A percentile compares a stretch with the other conserved stretches of the same genome.
phyloP scores from a whole-genome alignment of 208 protist species.

The Crithidia sp. region DNA sequence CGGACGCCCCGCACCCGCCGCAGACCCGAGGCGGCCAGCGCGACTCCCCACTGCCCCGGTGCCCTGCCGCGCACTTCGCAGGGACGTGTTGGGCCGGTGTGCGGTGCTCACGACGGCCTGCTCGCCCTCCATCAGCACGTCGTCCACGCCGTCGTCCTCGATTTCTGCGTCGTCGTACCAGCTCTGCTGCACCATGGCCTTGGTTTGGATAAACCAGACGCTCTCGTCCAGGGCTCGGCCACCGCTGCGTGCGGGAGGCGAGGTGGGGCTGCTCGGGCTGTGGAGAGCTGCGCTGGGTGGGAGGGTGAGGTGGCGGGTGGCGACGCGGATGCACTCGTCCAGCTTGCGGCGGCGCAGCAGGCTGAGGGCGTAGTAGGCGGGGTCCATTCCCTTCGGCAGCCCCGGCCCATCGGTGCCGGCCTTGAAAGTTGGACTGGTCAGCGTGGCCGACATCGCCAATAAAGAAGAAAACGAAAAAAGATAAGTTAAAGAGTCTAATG shows the following conservation, averaged over 20 bases:
- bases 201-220: constrained; percentile 94
- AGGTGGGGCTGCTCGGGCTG: not conserved
- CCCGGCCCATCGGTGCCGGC: constrained; percentile 10
- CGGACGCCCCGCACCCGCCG: constrained; percentile 41
- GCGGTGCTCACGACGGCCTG: constrained; percentile 84
- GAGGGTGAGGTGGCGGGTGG: constrained; percentile 70
- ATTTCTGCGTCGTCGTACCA: constrained; percentile 97
- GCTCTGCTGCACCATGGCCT: constrained; percentile 88
- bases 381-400: constrained; percentile 85
- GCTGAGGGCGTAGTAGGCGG: constrained; percentile 88
- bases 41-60: constrained; percentile 22
- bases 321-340: constrained; percentile 83
- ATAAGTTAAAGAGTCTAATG: not conserved
- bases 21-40: constrained; percentile 46
- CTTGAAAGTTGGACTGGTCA: not conserved
- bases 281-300: not conserved
- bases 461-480: not conserved
- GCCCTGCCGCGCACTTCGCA: constrained; percentile 41
- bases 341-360: constrained; percentile 86
- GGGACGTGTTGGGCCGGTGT: constrained; percentile 87
- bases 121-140: constrained; percentile 92
- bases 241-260: not conserved
- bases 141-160: constrained; percentile 93
- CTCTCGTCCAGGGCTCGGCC: constrained; percentile 51
- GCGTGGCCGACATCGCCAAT: not conserved